These are phyloP conservation scores for Phylloporus rhodoxanthus DNA, from an alignment of 768 basidiomycete species.

Conservation along the genomic window DNA sequence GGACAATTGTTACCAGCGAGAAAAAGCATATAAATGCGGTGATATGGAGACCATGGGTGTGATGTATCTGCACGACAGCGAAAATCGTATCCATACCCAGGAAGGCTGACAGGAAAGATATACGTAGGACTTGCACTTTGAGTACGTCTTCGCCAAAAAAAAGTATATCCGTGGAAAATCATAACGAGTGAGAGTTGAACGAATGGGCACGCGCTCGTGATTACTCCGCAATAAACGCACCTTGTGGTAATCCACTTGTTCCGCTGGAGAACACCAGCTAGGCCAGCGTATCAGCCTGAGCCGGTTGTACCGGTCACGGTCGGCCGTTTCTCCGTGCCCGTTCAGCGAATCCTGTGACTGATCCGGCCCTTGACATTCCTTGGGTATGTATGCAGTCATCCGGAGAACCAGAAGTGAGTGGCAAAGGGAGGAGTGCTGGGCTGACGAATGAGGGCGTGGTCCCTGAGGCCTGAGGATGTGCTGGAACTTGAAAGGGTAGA, in stretches of 20 bases:
- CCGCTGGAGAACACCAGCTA: slow-evolving; percentile 76
- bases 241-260: slow-evolving; percentile 72
- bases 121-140: slow-evolving; percentile 38
- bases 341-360: slow-evolving; percentile 41
- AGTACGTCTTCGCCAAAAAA: slow-evolving; percentile 24
- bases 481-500: slow-evolving; percentile 53
- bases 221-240: slow-evolving; percentile 27
- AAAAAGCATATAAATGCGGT: slow-evolving; percentile 46
- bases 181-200: slow-evolving; percentile 46
- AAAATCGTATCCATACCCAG: slow-evolving; percentile 40
- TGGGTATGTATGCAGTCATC: slow-evolving; percentile 46
- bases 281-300: slow-evolving; percentile 49
- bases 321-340: neutral
- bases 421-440: slow-evolving; percentile 37
- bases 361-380: slow-evolving; percentile 34
- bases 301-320: slow-evolving; percentile 37
- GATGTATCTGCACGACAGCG: slow-evolving; percentile 63
- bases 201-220: neutral
- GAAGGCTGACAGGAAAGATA: neutral
- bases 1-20: slow-evolving; percentile 38
- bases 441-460: slow-evolving; percentile 52
- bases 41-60: slow-evolving; percentile 55
- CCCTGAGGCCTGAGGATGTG: slow-evolving; percentile 44
- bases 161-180: slow-evolving; percentile 55
- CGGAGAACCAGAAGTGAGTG: slow-evolving; percentile 8